These are phyloP conservation scores for Apiospora sp. DNA, from an alignment of 2,329 filamentous ascomycete species.

Conservation along the genomic window DNA sequence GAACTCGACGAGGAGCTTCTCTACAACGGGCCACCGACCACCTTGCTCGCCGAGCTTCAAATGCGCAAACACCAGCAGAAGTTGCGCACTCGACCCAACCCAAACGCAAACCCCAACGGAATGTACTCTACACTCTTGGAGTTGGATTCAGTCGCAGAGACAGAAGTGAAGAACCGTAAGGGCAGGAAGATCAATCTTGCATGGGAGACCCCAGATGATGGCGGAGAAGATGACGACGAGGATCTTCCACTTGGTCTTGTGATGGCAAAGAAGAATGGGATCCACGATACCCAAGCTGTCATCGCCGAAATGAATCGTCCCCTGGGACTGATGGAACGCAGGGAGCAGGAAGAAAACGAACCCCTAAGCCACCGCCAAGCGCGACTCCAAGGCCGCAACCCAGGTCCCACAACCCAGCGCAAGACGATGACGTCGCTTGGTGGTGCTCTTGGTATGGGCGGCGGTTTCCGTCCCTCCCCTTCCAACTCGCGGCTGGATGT, in stretches of 20 bases:
- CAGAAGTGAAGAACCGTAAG: conserved; percentile 78
- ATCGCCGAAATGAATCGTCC: conserved; percentile 68
- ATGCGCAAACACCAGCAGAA: conserved; percentile 90
- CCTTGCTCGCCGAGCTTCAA: conserved; percentile 90
- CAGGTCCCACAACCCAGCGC: conserved; percentile 49
- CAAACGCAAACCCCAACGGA: conserved; percentile 72
- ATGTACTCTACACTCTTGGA: conserved; percentile 91
- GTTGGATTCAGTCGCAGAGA: conserved; percentile 87
- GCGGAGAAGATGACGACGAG: conserved; percentile 39
- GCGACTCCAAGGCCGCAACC: conserved; percentile 71
- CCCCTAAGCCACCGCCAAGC: conserved; percentile 81
- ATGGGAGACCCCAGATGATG: conserved; percentile 70
- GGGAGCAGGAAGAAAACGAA: conserved; percentile 91
- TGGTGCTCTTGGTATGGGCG: conserved; percentile 38
- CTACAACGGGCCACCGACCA: conserved; percentile 81
- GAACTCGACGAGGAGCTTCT: conserved; percentile 57
- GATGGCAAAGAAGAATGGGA: conserved; percentile 68
- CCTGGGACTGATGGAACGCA: conserved; percentile 78
- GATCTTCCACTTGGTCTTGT: conserved; percentile 90
- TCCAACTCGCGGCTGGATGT: conserved; percentile 37
- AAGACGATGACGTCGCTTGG: conserved; percentile 54
- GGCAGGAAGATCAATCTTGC: conserved; percentile 83
- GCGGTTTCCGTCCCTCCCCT: conserved; percentile 38
- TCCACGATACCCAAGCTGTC: conserved; percentile 54
- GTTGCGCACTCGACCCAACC: conserved; percentile 75